phyloP scores from a whole-genome alignment of 805 yeast species.

The Candida pseudoglaebosa region DNA sequence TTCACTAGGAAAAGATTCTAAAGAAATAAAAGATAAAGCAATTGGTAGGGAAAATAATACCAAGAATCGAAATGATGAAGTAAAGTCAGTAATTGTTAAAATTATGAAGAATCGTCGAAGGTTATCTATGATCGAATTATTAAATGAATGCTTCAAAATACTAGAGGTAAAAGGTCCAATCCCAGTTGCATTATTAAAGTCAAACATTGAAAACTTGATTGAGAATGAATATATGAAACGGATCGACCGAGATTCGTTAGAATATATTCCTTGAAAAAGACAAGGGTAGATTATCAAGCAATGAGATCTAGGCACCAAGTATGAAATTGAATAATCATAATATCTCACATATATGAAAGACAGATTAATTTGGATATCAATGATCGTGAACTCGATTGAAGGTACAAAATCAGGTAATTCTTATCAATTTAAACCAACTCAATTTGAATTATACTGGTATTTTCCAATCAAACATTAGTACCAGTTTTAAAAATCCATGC shows the following conservation, averaged over 20 bases:
- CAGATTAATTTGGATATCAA: too few species aligned
- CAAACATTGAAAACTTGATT: slow-evolving; percentile 31
- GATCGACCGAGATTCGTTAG: slow-evolving; percentile 16
- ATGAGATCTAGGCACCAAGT: too few species aligned
- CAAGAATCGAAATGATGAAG: slow-evolving; percentile 26
- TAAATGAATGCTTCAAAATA: slow-evolving; percentile 20
- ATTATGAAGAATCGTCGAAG: slow-evolving; percentile 27
- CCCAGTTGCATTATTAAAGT: slow-evolving; percentile 27
- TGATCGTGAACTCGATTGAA: too few species aligned
- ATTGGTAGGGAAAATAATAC: slow-evolving; percentile 10
- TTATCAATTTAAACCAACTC: too few species aligned
- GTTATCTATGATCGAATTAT: slow-evolving; percentile 23
- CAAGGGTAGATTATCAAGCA: too few species aligned
- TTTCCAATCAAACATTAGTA: too few species aligned
- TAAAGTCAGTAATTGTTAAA: slow-evolving; percentile 23
- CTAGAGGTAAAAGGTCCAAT: slow-evolving; percentile 23
- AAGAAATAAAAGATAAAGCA: slow-evolving; percentile 6
- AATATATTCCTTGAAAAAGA: slow-evolving; percentile 27
- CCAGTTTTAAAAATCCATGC: too few species aligned
- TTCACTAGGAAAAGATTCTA: slow-evolving; percentile 23
- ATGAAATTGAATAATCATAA: too few species aligned
- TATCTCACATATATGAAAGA: too few species aligned
- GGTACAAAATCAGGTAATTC: not conserved
- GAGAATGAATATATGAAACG: slow-evolving; percentile 30
- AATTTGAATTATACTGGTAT: too few species aligned